Percentiles rank a stretch among this genome's conserved stretches.
These are phyloP conservation scores for Davidsoniella neocaledoniae DNA, from an alignment of 2,329 filamentous ascomycete genomes.

Conservation along the genomic window DNA sequence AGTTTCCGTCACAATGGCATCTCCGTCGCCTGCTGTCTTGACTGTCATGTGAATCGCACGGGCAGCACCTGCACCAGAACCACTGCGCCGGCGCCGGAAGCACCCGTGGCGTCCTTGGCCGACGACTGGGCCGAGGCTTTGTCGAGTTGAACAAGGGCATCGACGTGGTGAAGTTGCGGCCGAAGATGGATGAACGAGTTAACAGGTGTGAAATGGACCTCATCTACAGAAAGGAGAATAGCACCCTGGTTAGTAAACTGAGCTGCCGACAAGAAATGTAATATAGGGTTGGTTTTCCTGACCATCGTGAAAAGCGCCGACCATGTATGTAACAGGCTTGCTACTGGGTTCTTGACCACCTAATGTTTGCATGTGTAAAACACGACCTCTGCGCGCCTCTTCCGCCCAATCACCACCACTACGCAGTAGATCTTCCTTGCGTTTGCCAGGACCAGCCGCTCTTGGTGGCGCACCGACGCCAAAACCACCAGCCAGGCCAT, in stretches of 20 bases:
- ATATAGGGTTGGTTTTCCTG: conserved; percentile 19
- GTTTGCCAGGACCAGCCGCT: conserved; percentile 17
- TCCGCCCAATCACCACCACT: conserved; percentile 43
- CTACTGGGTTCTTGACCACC: conserved; percentile 62
- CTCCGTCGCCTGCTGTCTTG: conserved; percentile 56
- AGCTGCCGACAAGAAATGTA: neutral
- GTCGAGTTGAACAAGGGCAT: conserved; percentile 62
- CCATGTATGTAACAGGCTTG: conserved; percentile 68
- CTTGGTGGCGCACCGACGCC: conserved; percentile 37
- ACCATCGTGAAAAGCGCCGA: conserved; percentile 80
- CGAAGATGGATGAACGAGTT: conserved; percentile 74
- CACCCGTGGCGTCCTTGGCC: conserved; percentile 17
- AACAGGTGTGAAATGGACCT: conserved; percentile 73
- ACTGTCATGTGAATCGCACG: conserved; percentile 76
- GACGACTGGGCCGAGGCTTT: conserved; percentile 25
- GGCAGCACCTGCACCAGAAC: conserved; percentile 30
- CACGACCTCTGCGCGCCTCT: conserved; percentile 50
- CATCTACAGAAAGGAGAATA: conserved; percentile 32
- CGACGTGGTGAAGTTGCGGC: conserved; percentile 83
- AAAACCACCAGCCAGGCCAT: conserved; percentile 58
- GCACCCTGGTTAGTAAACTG: conserved; percentile 14
- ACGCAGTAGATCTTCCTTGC: conserved; percentile 23
- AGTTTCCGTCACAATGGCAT: conserved; percentile 47
- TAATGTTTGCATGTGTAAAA: conserved; percentile 66
- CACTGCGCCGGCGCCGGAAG: conserved; percentile 21